These are phyloP conservation scores for Aschersonia sp. DNA, from an alignment of 2,329 filamentous ascomycete genomes.

Conservation along the genomic window DNA sequence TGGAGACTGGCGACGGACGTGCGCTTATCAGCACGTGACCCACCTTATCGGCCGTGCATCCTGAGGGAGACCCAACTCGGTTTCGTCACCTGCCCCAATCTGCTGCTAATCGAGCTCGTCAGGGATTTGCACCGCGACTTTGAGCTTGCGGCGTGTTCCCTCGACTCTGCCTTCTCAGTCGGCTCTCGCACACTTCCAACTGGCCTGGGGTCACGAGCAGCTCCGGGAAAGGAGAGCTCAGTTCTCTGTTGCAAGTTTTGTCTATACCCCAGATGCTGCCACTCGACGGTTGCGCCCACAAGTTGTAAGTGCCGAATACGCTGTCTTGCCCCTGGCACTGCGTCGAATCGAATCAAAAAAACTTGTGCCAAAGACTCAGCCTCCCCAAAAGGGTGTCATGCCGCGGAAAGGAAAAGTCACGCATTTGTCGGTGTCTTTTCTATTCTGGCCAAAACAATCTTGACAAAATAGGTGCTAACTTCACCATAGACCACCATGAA, in stretches of 20 bases:
- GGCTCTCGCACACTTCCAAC: too few species aligned
- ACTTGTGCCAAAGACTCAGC: too few species aligned
- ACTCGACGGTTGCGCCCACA: constrained; percentile 15
- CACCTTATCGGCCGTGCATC: constrained; percentile 13
- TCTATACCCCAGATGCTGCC: constrained; percentile 5
- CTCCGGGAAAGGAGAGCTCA: not conserved
- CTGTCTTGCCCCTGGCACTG: constrained; percentile 8
- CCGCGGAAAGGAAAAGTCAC: too few species aligned
- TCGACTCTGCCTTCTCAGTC: too few species aligned
- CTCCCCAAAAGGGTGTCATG: too few species aligned
- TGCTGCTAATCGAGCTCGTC: constrained; percentile 16
- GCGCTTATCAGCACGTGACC: constrained; percentile 20
- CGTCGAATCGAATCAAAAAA: too few species aligned
- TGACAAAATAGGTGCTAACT: not conserved
- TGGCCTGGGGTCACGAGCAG: not conserved
- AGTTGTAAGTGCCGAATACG: constrained; percentile 18
- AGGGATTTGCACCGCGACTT: constrained; percentile 14
- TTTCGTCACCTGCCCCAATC: constrained; percentile 18
- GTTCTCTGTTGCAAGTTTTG: too few species aligned
- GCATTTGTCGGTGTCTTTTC: too few species aligned
- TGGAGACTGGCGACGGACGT: not conserved
- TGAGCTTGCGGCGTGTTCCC: too few species aligned
- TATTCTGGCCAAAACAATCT: too few species aligned
- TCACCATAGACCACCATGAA: constrained; percentile 24
- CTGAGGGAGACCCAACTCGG: constrained; percentile 13